phyloP scores from a whole-genome alignment of 164 flowering plant genomes.

The Magnolia changhungtana region DNA sequence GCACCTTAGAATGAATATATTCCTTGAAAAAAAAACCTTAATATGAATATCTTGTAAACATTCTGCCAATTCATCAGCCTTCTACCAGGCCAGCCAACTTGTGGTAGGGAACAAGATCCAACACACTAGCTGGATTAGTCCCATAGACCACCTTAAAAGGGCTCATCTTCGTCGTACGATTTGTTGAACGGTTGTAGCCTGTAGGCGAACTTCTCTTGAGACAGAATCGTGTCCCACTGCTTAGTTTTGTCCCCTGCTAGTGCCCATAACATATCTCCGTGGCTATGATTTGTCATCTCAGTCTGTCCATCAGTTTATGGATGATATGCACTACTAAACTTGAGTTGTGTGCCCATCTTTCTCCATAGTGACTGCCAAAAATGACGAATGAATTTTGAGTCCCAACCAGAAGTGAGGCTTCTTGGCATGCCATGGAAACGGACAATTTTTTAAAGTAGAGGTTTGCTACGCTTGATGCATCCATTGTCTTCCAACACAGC shows the following conservation, averaged over 20 bases:
- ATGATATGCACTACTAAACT: not conserved
- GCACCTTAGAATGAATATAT: no score
- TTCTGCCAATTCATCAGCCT: no score
- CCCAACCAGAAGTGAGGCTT: not conserved
- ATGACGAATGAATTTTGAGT: not conserved
- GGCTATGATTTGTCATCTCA: not conserved
- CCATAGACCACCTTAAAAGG: no score
- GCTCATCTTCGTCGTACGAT: no score
- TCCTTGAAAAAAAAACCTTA: no score
- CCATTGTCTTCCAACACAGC: not conserved
- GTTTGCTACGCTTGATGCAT: not conserved
- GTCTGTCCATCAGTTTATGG: not conserved
- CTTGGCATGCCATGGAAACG: not conserved
- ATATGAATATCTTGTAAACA: no score
- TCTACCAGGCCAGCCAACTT: no score
- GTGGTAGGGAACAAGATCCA: no score
- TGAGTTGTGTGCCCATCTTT: not conserved
- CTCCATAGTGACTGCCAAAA: not conserved
- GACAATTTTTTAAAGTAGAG: not conserved
- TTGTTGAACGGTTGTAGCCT: no score
- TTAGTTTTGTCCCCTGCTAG: not conserved
- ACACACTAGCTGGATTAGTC: no score
- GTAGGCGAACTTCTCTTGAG: no score
- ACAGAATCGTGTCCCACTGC: not conserved
- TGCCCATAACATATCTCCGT: not conserved